Evolutionary conservation across 495 filamentous ascomycete species (phyloP).

Genomic region (Stereocaulon alpinum): DNA sequence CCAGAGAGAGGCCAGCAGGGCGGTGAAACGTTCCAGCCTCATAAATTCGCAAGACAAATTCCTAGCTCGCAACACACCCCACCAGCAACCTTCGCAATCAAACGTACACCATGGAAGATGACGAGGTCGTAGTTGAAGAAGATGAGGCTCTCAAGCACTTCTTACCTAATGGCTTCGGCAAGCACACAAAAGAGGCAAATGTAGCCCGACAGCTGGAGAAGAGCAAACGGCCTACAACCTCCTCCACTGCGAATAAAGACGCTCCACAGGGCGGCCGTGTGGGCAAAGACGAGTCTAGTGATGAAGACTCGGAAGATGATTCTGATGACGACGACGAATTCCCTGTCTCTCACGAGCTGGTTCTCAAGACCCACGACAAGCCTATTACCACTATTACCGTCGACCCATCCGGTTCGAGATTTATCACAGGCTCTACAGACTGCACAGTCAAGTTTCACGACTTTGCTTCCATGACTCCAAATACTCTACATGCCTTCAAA

Average conservation of each 20-base stretch:
- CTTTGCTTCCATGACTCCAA: constrained; percentile 89
- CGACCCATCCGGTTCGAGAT: constrained; percentile 73
- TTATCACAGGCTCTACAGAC: constrained; percentile 84
- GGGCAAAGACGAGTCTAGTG: constrained; percentile 39
- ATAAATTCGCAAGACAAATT: not conserved
- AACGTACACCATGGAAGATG: constrained; percentile 40
- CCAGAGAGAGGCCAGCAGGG: too few relatives aligned
- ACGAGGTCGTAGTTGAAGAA: constrained; percentile 48
- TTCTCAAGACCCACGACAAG: constrained; percentile 84
- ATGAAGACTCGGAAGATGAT: constrained; percentile 46
- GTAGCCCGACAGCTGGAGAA: constrained; percentile 69
- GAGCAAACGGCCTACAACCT: constrained; percentile 47
- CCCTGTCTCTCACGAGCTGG: constrained; percentile 84
- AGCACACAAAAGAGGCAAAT: constrained; percentile 61
- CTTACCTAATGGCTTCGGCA: constrained; percentile 78
- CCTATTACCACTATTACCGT: constrained; percentile 74
- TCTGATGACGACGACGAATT: constrained; percentile 80
- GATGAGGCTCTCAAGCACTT: constrained; percentile 77
- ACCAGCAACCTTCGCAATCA: not conserved
- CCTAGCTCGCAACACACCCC: not conserved
- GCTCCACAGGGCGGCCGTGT: constrained; percentile 31
- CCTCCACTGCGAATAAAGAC: constrained; percentile 18
- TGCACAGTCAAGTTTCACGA: constrained; percentile 89
- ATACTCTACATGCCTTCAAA: constrained; percentile 86
- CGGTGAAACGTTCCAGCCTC: too few relatives aligned